These are phyloP conservation scores for Cucurbita maxima DNA, from an alignment of 306 rosid genomes.

Conservation along the genomic window DNA sequence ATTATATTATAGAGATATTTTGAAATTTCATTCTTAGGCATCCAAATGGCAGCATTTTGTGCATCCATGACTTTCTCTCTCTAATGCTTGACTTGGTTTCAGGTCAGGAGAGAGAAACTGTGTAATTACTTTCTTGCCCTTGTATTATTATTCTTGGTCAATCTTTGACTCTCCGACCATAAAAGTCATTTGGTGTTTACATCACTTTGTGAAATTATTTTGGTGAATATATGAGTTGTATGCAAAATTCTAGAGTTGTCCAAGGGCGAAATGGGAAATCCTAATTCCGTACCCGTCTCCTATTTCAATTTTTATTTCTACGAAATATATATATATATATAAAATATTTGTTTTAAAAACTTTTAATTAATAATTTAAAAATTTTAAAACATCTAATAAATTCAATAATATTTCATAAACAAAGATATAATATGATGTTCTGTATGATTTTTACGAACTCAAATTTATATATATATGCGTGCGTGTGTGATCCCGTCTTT, in stretches of 20 bases:
- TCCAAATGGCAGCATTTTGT: conserved; percentile 54
- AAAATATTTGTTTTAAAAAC: too few species aligned
- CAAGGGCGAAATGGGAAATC: too few species aligned
- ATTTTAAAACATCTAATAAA: too few species aligned
- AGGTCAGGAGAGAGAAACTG: not conserved
- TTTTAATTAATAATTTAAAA: too few species aligned
- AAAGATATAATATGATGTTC: too few species aligned
- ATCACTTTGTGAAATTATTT: not conserved
- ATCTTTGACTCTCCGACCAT: not conserved
- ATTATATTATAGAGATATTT: conserved; percentile 11
- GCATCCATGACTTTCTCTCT: conserved; percentile 18
- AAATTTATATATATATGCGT: too few species aligned
- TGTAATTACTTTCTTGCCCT: not conserved
- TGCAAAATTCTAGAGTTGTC: not conserved
- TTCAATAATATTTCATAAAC: too few species aligned
- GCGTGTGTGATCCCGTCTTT: too few species aligned
- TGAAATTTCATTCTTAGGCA: conserved; percentile 22
- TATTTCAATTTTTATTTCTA: too few species aligned
- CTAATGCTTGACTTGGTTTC: conserved; percentile 30
- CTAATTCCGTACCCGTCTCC: too few species aligned
- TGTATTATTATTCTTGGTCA: not conserved
- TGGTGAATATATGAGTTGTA: not conserved
- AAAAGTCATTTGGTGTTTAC: not conserved
- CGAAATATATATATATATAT: too few species aligned
- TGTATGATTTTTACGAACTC: too few species aligned